These are phyloP conservation scores for Dysphania ambrosioides DNA, from an alignment of 148 eudicot species.

Conservation along the genomic window DNA sequence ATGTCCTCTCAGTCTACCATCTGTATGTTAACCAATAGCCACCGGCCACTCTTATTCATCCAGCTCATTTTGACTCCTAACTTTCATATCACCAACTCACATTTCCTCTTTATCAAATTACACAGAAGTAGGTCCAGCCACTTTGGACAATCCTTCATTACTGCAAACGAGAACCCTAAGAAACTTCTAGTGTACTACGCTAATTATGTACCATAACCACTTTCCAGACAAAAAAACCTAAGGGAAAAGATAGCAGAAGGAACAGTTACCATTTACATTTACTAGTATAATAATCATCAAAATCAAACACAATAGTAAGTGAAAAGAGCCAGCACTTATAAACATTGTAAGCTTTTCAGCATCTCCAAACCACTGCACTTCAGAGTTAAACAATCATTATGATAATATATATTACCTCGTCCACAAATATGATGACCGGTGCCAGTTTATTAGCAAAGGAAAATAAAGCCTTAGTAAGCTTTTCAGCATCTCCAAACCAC, in stretches of 20 bases:
- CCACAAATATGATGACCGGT: constrained; percentile 94
- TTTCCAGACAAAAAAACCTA: not conserved
- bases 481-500: constrained; percentile 99
- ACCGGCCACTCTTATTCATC: too few species aligned
- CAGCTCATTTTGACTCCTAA: not conserved
- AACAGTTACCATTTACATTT: too few species aligned
- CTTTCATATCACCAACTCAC: not conserved
- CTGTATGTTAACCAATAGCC: not conserved
- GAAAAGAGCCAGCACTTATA: too few species aligned
- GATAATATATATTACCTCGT: constrained; percentile 70
- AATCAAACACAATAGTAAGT: too few species aligned
- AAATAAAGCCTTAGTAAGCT: constrained; percentile 92
- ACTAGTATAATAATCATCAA: not conserved
- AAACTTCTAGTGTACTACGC: too few species aligned
- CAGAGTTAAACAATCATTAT: not conserved
- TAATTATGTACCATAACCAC: too few species aligned
- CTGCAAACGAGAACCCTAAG: too few species aligned
- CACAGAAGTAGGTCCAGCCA: too few species aligned
- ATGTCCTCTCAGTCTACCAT: not conserved
- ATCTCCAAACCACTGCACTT: not conserved
- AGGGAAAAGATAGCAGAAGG: not conserved
- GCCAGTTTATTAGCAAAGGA: constrained; percentile 97
- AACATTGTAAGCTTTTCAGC: too few species aligned
- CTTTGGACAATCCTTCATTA: not conserved
- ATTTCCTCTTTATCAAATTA: not conserved